A percentile compares a stretch with the other conserved stretches of the same genome.
These are phyloP conservation scores for Pythium sukuiense DNA, from an alignment of 352 stramenopile genomes.

Conservation along the genomic window DNA sequence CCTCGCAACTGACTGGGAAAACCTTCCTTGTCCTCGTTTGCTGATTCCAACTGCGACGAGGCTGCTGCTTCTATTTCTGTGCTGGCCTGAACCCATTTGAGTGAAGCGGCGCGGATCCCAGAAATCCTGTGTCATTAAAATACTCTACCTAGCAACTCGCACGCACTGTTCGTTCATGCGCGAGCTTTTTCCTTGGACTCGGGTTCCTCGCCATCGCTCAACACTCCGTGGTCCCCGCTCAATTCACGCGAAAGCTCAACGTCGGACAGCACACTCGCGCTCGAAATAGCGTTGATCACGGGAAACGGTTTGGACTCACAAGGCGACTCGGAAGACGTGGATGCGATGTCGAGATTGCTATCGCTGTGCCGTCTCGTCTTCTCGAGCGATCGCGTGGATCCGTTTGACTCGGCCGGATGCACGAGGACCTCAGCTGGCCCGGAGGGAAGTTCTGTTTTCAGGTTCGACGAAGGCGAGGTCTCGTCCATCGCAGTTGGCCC, in stretches of 20 bases:
- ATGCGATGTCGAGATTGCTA: slow-evolving; percentile 20
- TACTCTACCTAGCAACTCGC: slow-evolving; percentile 1
- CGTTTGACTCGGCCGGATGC: neutral
- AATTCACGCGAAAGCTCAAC: slow-evolving; percentile 50
- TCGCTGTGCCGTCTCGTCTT: slow-evolving; percentile 27
- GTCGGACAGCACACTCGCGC: slow-evolving; percentile 57
- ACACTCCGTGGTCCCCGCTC: slow-evolving; percentile 33
- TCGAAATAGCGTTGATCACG: slow-evolving; percentile 39
- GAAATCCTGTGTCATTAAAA: slow-evolving; percentile 4
- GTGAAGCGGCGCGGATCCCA: neutral
- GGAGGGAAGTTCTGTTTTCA: neutral
- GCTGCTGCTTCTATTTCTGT: slow-evolving; percentile 1
- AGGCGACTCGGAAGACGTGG: slow-evolving; percentile 11
- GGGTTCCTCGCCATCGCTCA: slow-evolving; percentile 37
- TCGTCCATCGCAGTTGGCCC: slow-evolving; percentile 49
- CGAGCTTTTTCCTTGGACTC: neutral
- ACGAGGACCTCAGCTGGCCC: neutral
- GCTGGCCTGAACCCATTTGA: neutral
- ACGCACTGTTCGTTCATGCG: slow-evolving; percentile 1
- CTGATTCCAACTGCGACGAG: slow-evolving; percentile 2
- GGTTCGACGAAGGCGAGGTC: neutral
- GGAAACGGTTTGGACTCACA: slow-evolving; percentile 26
- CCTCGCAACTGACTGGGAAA: neutral
- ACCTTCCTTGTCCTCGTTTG: neutral
- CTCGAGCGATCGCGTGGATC: neutral